A percentile compares a stretch with the other conserved stretches of the same genome.
These are phyloP conservation scores for Hortiboletus rubellus DNA, from an alignment of 1,284 basidiomycete species.

Conservation along the genomic window DNA sequence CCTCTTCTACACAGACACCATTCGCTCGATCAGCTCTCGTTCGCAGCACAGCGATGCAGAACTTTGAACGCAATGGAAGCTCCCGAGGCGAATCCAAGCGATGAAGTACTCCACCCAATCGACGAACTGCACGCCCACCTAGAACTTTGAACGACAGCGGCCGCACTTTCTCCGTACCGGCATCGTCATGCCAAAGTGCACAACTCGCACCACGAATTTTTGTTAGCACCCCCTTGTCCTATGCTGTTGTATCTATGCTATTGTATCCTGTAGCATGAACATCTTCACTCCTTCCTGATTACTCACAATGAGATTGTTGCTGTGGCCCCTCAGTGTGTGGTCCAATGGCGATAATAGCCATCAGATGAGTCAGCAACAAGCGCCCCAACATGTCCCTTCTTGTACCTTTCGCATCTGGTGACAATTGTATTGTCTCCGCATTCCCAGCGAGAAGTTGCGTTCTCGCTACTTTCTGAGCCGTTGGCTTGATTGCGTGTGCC, in stretches of 20 bases:
- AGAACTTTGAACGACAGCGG: constrained; percentile 11
- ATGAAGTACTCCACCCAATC: constrained; percentile 12
- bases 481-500: not conserved
- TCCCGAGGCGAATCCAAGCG: constrained; percentile 1
- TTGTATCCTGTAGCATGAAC: not conserved
- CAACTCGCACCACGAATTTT: not conserved
- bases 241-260: not conserved
- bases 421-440: constrained; percentile 1
- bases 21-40: constrained; percentile 26
- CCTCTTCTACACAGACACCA: constrained; percentile 23
- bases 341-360: not conserved
- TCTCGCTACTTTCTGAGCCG: not conserved
- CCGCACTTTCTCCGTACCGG: constrained; percentile 6
- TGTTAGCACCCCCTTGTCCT: not conserved
- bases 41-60: not conserved
- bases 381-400: constrained; percentile 11
- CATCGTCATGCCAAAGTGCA: not conserved
- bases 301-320: constrained; percentile 6
- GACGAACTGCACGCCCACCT: constrained; percentile 30
- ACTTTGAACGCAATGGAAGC: not conserved
- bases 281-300: not conserved
- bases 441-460: not conserved
- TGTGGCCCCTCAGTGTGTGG: not conserved
- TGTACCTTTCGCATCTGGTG: not conserved
- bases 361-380: constrained; percentile 14